Evolutionary conservation across 2,329 filamentous ascomycete genomes (phyloP).

Genomic region (Colletotrichum aenigma): DNA sequence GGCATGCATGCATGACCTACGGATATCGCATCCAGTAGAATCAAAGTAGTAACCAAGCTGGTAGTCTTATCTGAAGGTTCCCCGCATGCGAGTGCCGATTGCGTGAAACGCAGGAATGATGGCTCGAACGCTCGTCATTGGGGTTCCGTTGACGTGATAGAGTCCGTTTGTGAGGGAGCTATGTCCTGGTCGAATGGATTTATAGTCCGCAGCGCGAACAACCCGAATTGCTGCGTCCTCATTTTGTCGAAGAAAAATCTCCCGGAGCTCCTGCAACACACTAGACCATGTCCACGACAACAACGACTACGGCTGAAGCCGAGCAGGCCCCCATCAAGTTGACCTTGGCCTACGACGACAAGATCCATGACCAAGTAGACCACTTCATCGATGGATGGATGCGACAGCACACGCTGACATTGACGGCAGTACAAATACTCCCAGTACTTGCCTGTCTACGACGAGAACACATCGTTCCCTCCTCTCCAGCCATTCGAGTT

Average conservation of each 20-base stretch:
- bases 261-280: too few relatives aligned
- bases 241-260: too few relatives aligned
- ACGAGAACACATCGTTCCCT: conserved; percentile 30
- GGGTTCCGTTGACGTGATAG: neutral
- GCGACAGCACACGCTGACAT: neutral
- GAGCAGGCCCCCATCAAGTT: neutral
- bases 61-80: neutral
- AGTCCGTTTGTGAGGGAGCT: rapidly evolving
- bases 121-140: neutral
- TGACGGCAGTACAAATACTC: conserved; percentile 32
- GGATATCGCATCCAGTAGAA: neutral
- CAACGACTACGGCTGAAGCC: conserved; percentile 64
- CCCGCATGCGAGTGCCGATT: neutral
- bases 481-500: conserved; percentile 34
- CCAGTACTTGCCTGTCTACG: conserved; percentile 36
- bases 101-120: neutral
- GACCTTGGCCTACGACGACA: neutral
- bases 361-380: neutral
- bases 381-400: neutral
- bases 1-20: neutral
- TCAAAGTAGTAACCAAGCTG: neutral
- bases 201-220: too few relatives aligned
- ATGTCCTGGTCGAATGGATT: too few relatives aligned
- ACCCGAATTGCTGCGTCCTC: too few relatives aligned
- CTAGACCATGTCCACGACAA: conserved; percentile 90